A percentile compares a stretch with the other conserved stretches of the same genome.
phyloP scores from a whole-genome alignment of 371 early-diverging fungal species.

The Smittium culicis region DNA sequence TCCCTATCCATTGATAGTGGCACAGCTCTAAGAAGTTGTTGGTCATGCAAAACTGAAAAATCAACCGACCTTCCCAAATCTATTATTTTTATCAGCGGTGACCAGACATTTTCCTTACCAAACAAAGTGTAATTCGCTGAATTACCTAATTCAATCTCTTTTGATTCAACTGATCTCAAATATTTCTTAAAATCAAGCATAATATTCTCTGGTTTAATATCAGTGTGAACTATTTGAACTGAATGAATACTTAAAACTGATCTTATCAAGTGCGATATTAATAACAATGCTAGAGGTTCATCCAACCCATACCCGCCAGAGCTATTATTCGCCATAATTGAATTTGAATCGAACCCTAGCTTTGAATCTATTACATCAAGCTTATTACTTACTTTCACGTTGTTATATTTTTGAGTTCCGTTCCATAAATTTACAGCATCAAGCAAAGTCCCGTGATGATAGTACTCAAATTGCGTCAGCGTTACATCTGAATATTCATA shows the following conservation, averaged over 20 bases:
- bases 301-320: neutral
- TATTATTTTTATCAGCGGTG: slow-evolving; percentile 6
- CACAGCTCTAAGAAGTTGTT: slow-evolving; percentile 4
- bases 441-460: slow-evolving; percentile 8
- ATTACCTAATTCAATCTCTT: neutral
- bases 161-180: neutral
- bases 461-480: neutral
- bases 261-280: slow-evolving; percentile 6
- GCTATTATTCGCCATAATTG: slow-evolving; percentile 1
- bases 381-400: neutral
- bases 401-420: neutral
- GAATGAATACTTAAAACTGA: slow-evolving; percentile 2
- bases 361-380: neutral
- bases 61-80: slow-evolving; percentile 13
- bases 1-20: neutral
- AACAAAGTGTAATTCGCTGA: neutral
- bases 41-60: neutral
- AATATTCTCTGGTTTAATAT: slow-evolving; percentile 8
- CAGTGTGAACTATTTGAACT: slow-evolving; percentile 9
- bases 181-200: slow-evolving; percentile 6
- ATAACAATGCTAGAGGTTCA: slow-evolving; percentile 9
- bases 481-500: slow-evolving; percentile 7
- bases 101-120: neutral
- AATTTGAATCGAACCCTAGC: neutral
- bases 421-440: slow-evolving; percentile 8